phyloP scores from a whole-genome alignment of 139 green algal species.

The Volvox reticuliferus region DNA sequence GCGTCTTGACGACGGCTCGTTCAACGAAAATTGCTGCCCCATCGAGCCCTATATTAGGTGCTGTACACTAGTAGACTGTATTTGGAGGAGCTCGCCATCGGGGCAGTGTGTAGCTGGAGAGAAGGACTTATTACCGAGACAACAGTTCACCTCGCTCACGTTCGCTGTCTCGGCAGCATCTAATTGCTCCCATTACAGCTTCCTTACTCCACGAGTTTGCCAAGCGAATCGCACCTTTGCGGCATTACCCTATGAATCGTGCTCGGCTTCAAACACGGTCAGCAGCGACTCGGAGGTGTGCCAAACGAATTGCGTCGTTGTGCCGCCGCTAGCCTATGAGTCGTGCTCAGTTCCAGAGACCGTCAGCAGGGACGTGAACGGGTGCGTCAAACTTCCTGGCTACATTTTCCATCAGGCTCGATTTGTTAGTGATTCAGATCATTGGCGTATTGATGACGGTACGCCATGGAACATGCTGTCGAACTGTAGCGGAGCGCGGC shows the following conservation, averaged over 20 bases:
- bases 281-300: constrained; percentile 33
- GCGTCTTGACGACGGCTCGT: not conserved
- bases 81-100: not conserved
- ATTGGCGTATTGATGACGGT: constrained; percentile 13
- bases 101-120: constrained; percentile 29
- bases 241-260: not conserved
- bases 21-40: constrained; percentile 33
- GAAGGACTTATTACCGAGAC: constrained; percentile 39
- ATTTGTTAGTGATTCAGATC: not conserved
- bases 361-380: not conserved
- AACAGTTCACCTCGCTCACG: not conserved
- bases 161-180: constrained; percentile 41
- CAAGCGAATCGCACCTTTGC: not conserved
- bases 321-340: not conserved
- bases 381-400: constrained; percentile 41
- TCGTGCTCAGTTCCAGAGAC: constrained; percentile 2
- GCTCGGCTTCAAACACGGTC: not conserved
- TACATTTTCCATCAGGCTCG: constrained; percentile 34
- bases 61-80: constrained; percentile 19
- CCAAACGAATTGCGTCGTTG: not conserved
- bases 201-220: constrained; percentile 8
- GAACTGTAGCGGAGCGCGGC: not conserved
- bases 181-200: constrained; percentile 43
- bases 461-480: not conserved
- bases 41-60: constrained; percentile 24